Base-by-base conservation (phyloP, 2,329 filamentous ascomycete genomes). In the Exophiala sp. region DNA sequence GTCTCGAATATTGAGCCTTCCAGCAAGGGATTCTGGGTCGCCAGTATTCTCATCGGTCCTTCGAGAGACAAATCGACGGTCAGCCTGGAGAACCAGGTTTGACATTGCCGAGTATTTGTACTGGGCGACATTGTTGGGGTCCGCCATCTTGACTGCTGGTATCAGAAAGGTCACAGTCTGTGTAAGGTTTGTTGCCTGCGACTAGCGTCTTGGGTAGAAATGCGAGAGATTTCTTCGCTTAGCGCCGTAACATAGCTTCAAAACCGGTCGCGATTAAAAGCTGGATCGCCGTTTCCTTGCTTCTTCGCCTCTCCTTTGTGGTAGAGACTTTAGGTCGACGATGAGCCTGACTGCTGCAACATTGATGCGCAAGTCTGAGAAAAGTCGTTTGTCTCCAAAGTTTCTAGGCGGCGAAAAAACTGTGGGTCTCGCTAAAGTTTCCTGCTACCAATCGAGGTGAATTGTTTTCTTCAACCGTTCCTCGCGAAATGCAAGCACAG, bases 21-120 rank as follows among this genome's bases (percentile, higher is more conserved):
- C 94, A 53, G 94, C 95, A 55, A 99, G 84, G 54, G 95, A 99
- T 76, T 99, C 94, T 47, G 94, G 95, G 71, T 99, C 94, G 66
- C 94, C 94, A 47, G 92, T 97, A 61, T 90, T 86, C 77, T 99
- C 95, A 74, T 99, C 92, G 65, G 86, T 91, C 66, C 91, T 86
- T 71, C 94, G 86, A 61, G 90, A 90, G 66, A 95, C 87, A 71
- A 99, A 97, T 66, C 94, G 87, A 76, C 91, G 87, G 79, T 99
- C 94, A 78, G 91, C 91, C 88, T 99, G 94, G 84, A 99, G 89
- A 71, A 99, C 94, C 90, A 99, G 87, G 85, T 99, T 99, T 78
- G 94, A 99, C 94, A 99, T 97, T 73, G 89, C 91, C 85, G 91
- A 91, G 83, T 96, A 96, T 76, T 96, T 96, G 83, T 95, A 96